These are phyloP conservation scores for Cystofilobasidium bisporidii DNA, from an alignment of 768 basidiomycete species.

Conservation along the genomic window DNA sequence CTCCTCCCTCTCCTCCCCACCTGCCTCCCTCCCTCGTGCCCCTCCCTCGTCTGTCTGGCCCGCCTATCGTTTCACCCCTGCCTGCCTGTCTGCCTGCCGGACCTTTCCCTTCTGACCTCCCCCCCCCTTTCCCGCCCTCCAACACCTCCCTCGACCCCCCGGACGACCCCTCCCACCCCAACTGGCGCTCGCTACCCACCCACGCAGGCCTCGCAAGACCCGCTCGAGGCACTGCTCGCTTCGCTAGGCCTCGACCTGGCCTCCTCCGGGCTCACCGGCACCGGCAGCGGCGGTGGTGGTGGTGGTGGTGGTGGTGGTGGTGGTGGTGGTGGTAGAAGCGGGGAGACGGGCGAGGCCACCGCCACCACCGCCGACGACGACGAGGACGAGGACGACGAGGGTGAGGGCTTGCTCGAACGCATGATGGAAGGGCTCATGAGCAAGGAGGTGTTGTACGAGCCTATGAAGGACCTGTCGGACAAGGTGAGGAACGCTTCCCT, in stretches of 20 bases:
- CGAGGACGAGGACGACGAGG: constrained; percentile 42
- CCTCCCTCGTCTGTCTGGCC: too few relatives aligned
- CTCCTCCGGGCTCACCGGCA: constrained; percentile 25
- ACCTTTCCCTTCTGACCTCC: too few relatives aligned
- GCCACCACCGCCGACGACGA: too few relatives aligned
- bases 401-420: constrained; percentile 56
- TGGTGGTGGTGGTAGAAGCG: too few relatives aligned
- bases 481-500: constrained; percentile 49
- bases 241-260: constrained; percentile 25
- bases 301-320: too few relatives aligned
- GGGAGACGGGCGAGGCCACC: too few relatives aligned
- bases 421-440: constrained; percentile 76
- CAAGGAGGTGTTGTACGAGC: constrained; percentile 76
- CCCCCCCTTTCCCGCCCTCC: background rate
- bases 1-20: too few relatives aligned
- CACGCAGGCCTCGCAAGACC: constrained; percentile 32
- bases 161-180: background rate
- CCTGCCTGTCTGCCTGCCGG: too few relatives aligned
- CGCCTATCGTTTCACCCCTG: too few relatives aligned
- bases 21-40: too few relatives aligned
- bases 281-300: constrained; percentile 30
- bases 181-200: background rate
- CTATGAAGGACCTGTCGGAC: constrained; percentile 65
- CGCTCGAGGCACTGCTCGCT: constrained; percentile 36
- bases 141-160: background rate